A percentile compares a stretch with the other conserved stretches of the same genome.
These are phyloP conservation scores for Malus sylvestris DNA, from an alignment of 306 rosid genomes.

Conservation along the genomic window DNA sequence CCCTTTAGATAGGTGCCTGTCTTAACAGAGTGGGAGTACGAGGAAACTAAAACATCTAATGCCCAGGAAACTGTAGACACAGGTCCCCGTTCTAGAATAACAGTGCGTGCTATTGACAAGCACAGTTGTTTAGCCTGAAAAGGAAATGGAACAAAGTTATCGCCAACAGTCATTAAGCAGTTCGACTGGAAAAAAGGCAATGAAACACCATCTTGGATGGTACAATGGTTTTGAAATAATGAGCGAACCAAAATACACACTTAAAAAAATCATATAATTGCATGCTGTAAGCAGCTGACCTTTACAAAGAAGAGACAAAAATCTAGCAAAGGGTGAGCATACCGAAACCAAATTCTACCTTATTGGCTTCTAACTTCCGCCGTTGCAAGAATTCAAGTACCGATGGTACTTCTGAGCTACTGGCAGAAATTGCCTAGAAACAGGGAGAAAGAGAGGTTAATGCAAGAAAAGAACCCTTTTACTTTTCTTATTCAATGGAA, in stretches of 20 bases:
- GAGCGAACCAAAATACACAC: background rate
- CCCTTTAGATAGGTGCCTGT: conserved; percentile 50
- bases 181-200: conserved; percentile 2
- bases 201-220: background rate
- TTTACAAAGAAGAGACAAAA: background rate
- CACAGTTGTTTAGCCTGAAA: conserved; percentile 89
- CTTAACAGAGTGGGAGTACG: conserved; percentile 63
- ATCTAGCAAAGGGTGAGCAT: conserved; percentile 4
- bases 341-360: conserved; percentile 35
- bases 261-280: background rate
- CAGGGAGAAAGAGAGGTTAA: conserved; percentile 9
- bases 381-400: conserved; percentile 92
- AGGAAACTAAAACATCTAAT: conserved; percentile 64
- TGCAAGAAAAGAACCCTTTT: background rate
- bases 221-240: conserved; percentile 5
- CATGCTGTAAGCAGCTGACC: background rate
- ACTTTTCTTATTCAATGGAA: background rate
- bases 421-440: conserved; percentile 82
- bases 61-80: conserved; percentile 69
- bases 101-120: conserved; percentile 61
- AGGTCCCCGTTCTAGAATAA: conserved; percentile 78
- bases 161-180: background rate
- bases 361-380: conserved; percentile 74
- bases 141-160: conserved; percentile 13
- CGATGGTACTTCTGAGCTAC: conserved; percentile 93